These are phyloP conservation scores for Scortechinia acanthostroma DNA, from an alignment of 2,329 filamentous ascomycete genomes.

Conservation along the genomic window DNA sequence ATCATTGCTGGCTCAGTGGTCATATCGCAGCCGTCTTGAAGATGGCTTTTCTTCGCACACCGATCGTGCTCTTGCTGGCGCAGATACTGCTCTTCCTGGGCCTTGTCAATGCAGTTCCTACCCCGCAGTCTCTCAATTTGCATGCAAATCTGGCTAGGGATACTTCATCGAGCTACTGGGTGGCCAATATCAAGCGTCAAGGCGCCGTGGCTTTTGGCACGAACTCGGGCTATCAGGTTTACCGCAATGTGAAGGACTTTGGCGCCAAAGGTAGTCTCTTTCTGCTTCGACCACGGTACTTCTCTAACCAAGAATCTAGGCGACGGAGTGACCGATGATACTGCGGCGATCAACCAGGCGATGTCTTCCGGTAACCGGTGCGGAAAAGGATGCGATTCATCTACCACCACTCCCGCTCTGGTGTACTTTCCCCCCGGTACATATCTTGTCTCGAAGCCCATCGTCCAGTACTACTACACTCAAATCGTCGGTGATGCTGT, in stretches of 20 bases:
- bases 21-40: not conserved
- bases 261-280: constrained; percentile 27
- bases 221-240: constrained; percentile 41
- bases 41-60: not conserved
- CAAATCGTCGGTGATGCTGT: constrained; percentile 62
- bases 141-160: not conserved
- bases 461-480: constrained; percentile 65
- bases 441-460: constrained; percentile 52
- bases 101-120: not conserved
- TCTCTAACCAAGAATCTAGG: constrained; percentile 20
- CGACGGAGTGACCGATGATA: constrained; percentile 50
- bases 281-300: not conserved
- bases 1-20: not conserved
- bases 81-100: not conserved
- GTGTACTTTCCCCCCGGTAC: constrained; percentile 66
- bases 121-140: not conserved
- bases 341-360: constrained; percentile 57
- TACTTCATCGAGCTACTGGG: constrained; percentile 37
- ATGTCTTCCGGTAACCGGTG: constrained; percentile 55
- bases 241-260: constrained; percentile 46
- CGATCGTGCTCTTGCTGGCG: not conserved
- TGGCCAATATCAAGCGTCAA: constrained; percentile 42
- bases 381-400: constrained; percentile 57
- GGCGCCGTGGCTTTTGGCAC: constrained; percentile 41
- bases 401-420: constrained; percentile 55